Conservation (phyloP, 495 filamentous ascomycete species). For the Penicillium herquei region DNA sequence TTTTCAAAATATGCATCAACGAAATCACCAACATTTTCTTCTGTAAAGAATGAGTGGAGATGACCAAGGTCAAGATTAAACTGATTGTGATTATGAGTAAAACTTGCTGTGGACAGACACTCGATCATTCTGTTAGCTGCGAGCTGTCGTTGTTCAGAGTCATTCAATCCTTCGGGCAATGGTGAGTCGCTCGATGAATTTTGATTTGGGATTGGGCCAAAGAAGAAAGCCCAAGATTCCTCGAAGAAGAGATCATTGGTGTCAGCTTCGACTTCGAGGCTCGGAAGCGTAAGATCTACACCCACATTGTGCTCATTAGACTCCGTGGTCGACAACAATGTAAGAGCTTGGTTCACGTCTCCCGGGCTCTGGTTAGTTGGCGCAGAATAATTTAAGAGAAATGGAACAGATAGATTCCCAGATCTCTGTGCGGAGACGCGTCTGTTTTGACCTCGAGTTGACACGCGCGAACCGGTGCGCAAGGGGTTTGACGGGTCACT, state of each 20-base stretch:
- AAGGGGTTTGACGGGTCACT: background rate
- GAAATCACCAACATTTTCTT: conserved; percentile 7
- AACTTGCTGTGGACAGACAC: background rate
- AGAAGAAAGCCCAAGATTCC: conserved; percentile 15
- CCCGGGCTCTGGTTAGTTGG: conserved; percentile 8
- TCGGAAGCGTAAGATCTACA: conserved; percentile 5
- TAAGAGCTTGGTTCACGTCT: conserved; percentile 13
- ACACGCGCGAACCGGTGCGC: background rate
- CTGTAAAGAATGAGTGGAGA: conserved; percentile 2
- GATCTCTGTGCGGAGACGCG: background rate
- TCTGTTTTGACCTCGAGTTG: background rate
- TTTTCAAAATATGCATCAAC: conserved; percentile 17
- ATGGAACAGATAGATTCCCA: conserved; percentile 6
- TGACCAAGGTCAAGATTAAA: background rate
- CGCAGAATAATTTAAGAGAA: conserved; percentile 16
- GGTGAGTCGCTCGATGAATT: background rate
- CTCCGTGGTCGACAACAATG: conserved; percentile 13
- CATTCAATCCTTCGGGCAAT: conserved; percentile 5
- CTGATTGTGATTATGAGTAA: background rate
- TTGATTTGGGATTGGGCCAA: background rate
- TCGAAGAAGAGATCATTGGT: conserved; percentile 9
- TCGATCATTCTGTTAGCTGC: conserved; percentile 4
- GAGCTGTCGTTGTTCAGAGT: conserved; percentile 2
- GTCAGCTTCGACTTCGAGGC: conserved; percentile 7
- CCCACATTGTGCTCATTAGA: background rate